phyloP scores from a whole-genome alignment of 805 yeast genomes.

The Myxozyma neotropica region DNA sequence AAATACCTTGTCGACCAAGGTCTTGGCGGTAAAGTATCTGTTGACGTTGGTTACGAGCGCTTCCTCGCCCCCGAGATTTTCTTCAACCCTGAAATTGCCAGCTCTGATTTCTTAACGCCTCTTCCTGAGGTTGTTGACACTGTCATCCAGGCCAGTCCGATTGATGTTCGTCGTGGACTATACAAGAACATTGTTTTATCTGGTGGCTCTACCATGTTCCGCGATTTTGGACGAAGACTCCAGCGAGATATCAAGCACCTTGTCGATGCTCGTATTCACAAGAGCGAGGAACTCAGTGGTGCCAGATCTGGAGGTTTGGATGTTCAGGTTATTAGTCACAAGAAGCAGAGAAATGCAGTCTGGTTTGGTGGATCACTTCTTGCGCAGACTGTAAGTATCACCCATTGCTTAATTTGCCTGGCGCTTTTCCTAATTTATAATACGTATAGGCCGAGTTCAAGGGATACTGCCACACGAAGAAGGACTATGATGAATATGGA shows the following conservation, averaged over 20 bases:
- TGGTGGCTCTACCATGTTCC: constrained; percentile 99
- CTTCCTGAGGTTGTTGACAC: constrained; percentile 94
- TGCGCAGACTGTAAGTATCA: constrained; percentile 72
- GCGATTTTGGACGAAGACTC: constrained; percentile 94
- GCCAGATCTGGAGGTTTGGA: constrained; percentile 89
- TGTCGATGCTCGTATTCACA: constrained; percentile 84
- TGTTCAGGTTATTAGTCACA: constrained; percentile 94
- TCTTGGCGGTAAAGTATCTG: constrained; percentile 62
- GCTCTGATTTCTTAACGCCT: constrained; percentile 93
- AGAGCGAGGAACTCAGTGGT: constrained; percentile 72
- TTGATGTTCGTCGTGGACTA: constrained; percentile 95
- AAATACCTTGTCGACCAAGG: constrained; percentile 84
- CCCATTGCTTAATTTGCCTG: no score
- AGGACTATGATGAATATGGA: constrained; percentile 96
- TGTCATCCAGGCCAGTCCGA: constrained; percentile 93
- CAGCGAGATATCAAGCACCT: constrained; percentile 89
- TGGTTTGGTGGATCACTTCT: constrained; percentile 98
- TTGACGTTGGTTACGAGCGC: constrained; percentile 97
- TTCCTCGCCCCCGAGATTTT: constrained; percentile 99
- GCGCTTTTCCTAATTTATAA: no score
- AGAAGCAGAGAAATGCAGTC: constrained; percentile 97
- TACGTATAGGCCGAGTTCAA: constrained; percentile 73
- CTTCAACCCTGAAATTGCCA: constrained; percentile 96
- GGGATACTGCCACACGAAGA: constrained; percentile 94
- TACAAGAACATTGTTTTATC: constrained; percentile 93